These are phyloP conservation scores for Ustilago lituana DNA, from an alignment of 1,284 basidiomycete species.

Conservation along the genomic window DNA sequence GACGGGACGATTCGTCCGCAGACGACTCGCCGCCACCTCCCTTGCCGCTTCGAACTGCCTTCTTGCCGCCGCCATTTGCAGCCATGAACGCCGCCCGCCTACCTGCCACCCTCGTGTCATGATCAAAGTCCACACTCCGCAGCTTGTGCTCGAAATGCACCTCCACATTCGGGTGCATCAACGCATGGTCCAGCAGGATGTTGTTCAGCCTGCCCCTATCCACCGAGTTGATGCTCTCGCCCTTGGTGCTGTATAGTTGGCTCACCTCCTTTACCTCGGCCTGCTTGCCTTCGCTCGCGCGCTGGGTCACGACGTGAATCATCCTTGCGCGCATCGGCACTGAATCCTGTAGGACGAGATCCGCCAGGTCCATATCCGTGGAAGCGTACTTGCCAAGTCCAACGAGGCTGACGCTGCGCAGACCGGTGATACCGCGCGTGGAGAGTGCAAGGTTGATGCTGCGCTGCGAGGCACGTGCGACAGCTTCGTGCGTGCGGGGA, in stretches of 20 bases:
- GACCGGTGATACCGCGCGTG: constrained; percentile 86
- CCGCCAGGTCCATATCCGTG: constrained; percentile 71
- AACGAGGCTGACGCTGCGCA: constrained; percentile 74
- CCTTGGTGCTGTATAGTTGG: constrained; percentile 85
- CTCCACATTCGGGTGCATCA: constrained; percentile 74
- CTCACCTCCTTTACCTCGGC: constrained; percentile 46
- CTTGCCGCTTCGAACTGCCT: constrained; percentile 1
- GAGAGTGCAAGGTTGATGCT: constrained; percentile 98
- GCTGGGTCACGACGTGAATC: constrained; percentile 77
- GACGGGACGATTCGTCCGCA: constrained; percentile 8
- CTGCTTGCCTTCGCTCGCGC: constrained; percentile 11
- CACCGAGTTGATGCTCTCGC: constrained; percentile 93
- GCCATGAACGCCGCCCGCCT: constrained; percentile 1
- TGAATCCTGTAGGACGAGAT: constrained; percentile 79
- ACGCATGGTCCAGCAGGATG: constrained; percentile 78
- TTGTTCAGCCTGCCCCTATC: constrained; percentile 87
- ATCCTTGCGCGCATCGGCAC: constrained; percentile 96
- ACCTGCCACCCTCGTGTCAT: constrained; percentile 56
- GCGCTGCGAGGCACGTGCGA: constrained; percentile 68
- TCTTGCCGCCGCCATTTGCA: constrained; percentile 4
- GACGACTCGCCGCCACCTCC: constrained; percentile 19
- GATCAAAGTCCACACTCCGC: constrained; percentile 77
- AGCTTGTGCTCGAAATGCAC: constrained; percentile 85
- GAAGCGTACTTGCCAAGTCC: constrained; percentile 22
- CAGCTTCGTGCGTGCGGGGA: constrained; percentile 47